phyloP scores from a whole-genome alignment of 1,284 basidiomycete species.

The Retiboletus fuscus region DNA sequence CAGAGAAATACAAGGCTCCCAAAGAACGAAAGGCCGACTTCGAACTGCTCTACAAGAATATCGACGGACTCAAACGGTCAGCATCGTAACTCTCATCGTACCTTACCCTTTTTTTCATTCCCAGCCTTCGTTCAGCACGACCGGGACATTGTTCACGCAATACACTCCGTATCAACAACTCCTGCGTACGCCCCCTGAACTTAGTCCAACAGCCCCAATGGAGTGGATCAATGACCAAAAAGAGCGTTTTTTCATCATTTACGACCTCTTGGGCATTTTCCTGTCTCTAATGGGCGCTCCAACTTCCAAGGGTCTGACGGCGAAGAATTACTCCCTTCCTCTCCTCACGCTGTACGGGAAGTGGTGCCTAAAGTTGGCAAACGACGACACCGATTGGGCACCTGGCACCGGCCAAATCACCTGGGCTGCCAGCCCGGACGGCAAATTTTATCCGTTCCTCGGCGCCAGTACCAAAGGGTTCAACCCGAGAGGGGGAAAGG shows the following conservation, averaged over 20 bases:
- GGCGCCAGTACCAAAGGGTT: not conserved
- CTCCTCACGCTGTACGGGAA: not conserved
- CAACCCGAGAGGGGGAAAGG: no score
- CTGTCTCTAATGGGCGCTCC: slow-evolving; percentile 5
- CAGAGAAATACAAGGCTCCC: slow-evolving; percentile 1
- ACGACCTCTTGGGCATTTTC: slow-evolving; percentile 7
- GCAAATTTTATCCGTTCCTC: slow-evolving; percentile 6
- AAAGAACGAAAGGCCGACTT: not conserved
- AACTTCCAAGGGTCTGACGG: not conserved
- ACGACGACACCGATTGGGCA: no score
- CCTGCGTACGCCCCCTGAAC: not conserved
- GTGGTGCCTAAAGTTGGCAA: not conserved
- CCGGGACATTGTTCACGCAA: not conserved
- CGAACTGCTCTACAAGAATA: not conserved
- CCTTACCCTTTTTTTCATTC: not conserved
- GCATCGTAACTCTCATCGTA: not conserved
- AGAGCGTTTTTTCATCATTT: not conserved
- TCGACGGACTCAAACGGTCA: not conserved
- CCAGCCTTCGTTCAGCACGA: not conserved
- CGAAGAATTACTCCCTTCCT: slow-evolving; percentile 7
- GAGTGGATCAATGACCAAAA: not conserved
- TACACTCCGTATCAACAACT: not conserved
- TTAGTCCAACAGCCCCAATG: not conserved
- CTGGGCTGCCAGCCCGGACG: not conserved
- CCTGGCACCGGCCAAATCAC: slow-evolving; percentile 4